Evolutionary conservation across 306 rosid genomes (phyloP).

Genomic region (Gynostemma pentaphyllum): DNA sequence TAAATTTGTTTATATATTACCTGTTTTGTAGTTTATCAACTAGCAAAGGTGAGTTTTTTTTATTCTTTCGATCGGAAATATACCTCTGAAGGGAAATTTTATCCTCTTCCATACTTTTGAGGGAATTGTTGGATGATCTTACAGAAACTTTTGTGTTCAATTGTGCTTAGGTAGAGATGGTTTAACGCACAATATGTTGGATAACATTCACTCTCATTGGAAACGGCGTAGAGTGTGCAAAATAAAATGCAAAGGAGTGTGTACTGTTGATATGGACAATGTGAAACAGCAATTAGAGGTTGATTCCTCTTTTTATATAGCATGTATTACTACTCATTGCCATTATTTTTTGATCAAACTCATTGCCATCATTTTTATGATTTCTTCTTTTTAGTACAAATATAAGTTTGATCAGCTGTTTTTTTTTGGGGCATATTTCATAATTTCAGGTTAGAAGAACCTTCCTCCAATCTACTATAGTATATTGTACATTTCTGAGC

Average conservation of each 20-base stretch:
- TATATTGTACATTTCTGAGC: not conserved
- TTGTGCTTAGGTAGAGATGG: slow-evolving; percentile 84
- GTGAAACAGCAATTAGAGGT: slow-evolving; percentile 80
- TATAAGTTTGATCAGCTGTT: not conserved
- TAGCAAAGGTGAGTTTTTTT: not conserved
- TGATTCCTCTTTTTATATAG: slow-evolving; percentile 12
- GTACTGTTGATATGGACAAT: slow-evolving; percentile 79
- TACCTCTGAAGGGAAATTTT: not conserved
- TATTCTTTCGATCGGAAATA: not conserved
- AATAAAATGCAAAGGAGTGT: slow-evolving; percentile 87
- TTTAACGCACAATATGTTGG: slow-evolving; percentile 95
- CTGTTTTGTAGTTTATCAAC: not conserved
- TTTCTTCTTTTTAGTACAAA: not conserved
- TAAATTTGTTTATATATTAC: not conserved
- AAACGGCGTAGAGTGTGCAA: slow-evolving; percentile 89
- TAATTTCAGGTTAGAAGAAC: not conserved
- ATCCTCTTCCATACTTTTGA: not conserved
- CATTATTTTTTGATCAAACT: not conserved
- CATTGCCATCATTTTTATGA: not conserved
- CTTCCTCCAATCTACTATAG: not conserved
- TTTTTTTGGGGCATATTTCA: not conserved
- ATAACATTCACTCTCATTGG: slow-evolving; percentile 94
- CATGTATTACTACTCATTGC: not conserved
- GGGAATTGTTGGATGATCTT: not conserved
- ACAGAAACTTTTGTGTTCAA: not conserved